Percentiles rank a stretch among this genome's conserved stretches.
These are phyloP conservation scores for Rhodotorula sp. DNA, from an alignment of 1,284 basidiomycete species.

Conservation along the genomic window DNA sequence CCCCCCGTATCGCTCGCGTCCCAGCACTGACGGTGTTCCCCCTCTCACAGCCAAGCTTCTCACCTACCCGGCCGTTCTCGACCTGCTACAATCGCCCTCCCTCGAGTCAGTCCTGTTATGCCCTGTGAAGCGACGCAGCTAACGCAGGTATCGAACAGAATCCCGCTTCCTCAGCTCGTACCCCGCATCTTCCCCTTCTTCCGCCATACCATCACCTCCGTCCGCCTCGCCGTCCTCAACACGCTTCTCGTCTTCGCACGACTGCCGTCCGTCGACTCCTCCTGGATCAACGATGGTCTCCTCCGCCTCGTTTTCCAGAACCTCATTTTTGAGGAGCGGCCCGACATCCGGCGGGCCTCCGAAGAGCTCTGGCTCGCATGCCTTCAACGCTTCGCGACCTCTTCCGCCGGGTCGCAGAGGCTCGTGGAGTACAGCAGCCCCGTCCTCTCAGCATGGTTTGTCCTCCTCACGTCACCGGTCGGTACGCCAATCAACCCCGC, in stretches of 20 bases:
- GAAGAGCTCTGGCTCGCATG: conserved; percentile 68
- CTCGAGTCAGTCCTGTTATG: conserved; percentile 60
- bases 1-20: not conserved
- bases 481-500: conserved; percentile 73
- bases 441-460: conserved; percentile 66
- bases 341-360: conserved; percentile 77
- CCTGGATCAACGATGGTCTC: conserved; percentile 79
- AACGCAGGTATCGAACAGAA: conserved; percentile 51
- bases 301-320: conserved; percentile 91
- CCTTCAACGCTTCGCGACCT: conserved; percentile 18
- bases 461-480: conserved; percentile 84
- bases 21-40: not conserved
- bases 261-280: conserved; percentile 65
- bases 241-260: conserved; percentile 83
- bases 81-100: conserved; percentile 65
- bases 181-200: conserved; percentile 94
- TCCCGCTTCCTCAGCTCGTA: conserved; percentile 73
- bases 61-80: conserved; percentile 72
- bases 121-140: not conserved
- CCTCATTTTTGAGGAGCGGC: conserved; percentile 85
- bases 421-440: conserved; percentile 37
- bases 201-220: conserved; percentile 91
- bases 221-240: conserved; percentile 88
- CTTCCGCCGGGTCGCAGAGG: conserved; percentile 3
- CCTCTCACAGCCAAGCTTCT: conserved; percentile 68